Conservation (phyloP, 148 eudicot species). For the Fallopia convolvulus region DNA sequence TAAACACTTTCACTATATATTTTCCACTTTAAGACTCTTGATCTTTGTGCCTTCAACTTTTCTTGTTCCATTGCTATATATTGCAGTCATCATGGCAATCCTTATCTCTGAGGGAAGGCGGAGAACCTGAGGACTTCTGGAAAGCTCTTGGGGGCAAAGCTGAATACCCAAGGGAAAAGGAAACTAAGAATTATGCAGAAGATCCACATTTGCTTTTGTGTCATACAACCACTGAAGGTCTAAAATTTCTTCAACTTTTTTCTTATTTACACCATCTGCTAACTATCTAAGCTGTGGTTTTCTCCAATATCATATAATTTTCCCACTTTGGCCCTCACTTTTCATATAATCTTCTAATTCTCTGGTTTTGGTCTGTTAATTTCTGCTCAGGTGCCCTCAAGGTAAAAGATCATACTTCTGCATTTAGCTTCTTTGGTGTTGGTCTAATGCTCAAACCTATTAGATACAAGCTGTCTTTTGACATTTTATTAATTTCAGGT, state of each 20-base stretch:
- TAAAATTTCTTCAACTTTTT: background rate
- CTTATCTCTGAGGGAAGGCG: constrained; percentile 35
- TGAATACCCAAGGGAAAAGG: constrained; percentile 29
- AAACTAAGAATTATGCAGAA: constrained; percentile 16
- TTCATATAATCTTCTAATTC: background rate
- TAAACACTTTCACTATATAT: background rate
- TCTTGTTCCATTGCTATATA: background rate
- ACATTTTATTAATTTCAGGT: constrained; percentile 17
- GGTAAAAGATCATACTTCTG: constrained; percentile 13
- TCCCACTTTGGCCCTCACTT: background rate
- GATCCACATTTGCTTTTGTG: constrained; percentile 32
- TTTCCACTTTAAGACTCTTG: background rate
- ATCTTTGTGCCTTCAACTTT: constrained; percentile 4
- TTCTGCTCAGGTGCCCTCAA: constrained; percentile 29
- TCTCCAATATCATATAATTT: background rate
- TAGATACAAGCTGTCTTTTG: background rate
- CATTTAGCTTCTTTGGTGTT: background rate
- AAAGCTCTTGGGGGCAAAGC: constrained; percentile 31
- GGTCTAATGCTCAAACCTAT: background rate
- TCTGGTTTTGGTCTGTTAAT: background rate
- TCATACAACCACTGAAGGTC: constrained; percentile 24
- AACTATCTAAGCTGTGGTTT: background rate
- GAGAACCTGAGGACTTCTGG: constrained; percentile 34
- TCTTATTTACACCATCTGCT: background rate
- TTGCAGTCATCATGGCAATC: constrained; percentile 44